Percentiles rank a stretch among this genome's conserved stretches.
phyloP scores from a whole-genome alignment of 805 yeast species.

The Cyberlindnera bimundalis region DNA sequence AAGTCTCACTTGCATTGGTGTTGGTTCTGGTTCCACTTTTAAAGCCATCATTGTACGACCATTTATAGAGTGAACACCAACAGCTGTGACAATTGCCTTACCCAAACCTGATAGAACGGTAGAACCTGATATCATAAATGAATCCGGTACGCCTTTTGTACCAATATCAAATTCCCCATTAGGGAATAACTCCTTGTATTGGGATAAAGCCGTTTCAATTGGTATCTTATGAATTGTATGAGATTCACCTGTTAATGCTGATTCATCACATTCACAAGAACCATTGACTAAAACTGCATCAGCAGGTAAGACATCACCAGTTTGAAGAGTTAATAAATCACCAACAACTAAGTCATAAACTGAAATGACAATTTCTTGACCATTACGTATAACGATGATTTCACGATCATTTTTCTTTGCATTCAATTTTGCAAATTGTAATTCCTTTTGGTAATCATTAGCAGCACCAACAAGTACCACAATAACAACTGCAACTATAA shows the following conservation, averaged over 20 bases:
- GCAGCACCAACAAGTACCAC: slow-evolving; percentile 92
- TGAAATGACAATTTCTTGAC: slow-evolving; percentile 62
- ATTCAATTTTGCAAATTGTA: slow-evolving; percentile 85
- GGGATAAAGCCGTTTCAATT: slow-evolving; percentile 39
- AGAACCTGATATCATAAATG: slow-evolving; percentile 90
- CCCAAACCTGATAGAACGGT: slow-evolving; percentile 84
- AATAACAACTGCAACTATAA: slow-evolving; percentile 83
- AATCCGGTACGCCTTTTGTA: slow-evolving; percentile 52
- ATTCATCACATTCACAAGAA: slow-evolving; percentile 83
- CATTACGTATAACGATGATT: slow-evolving; percentile 71
- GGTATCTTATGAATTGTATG: slow-evolving; percentile 71
- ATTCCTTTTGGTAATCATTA: slow-evolving; percentile 96
- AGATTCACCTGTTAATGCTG: slow-evolving; percentile 92
- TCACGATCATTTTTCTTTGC: slow-evolving; percentile 83
- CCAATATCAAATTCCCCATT: slow-evolving; percentile 35
- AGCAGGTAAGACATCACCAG: slow-evolving; percentile 93
- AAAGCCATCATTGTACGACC: slow-evolving; percentile 89
- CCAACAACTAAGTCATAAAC: slow-evolving; percentile 82
- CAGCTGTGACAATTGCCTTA: slow-evolving; percentile 80
- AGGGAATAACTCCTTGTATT: slow-evolving; percentile 28
- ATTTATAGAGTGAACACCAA: slow-evolving; percentile 84
- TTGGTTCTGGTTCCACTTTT: slow-evolving; percentile 70
- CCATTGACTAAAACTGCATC: slow-evolving; percentile 78
- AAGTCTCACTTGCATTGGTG: slow-evolving; percentile 85
- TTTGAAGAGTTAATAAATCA: slow-evolving; percentile 75